Evolutionary conservation across 768 basidiomycete species (phyloP).

Genomic region (Russula virescens): DNA sequence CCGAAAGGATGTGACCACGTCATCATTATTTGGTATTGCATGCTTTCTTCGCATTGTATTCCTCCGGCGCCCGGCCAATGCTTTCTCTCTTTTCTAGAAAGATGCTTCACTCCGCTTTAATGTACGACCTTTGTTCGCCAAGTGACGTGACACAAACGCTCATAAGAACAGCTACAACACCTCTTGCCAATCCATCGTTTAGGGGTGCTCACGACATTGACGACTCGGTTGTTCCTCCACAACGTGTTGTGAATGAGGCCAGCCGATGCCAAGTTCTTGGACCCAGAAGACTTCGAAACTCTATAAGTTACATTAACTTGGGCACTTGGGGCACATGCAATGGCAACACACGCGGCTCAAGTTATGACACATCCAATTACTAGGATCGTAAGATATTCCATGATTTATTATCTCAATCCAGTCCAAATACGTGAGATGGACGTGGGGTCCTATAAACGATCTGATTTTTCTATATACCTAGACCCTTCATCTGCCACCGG

Average conservation of each 20-base stretch:
- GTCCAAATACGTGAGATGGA: conserved; percentile 16
- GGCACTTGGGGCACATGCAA: conserved; percentile 1
- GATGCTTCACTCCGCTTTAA: neutral
- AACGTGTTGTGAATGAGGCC: conserved; percentile 24
- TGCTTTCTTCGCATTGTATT: conserved; percentile 3
- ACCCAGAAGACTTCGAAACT: neutral
- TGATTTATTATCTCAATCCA: conserved; percentile 7
- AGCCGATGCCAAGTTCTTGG: conserved; percentile 13
- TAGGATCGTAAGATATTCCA: conserved; percentile 2
- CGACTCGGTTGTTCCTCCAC: neutral
- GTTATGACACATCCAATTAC: conserved; percentile 13
- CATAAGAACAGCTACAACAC: neutral
- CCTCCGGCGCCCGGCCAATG: no score
- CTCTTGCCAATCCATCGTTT: conserved; percentile 1
- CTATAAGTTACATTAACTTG: conserved; percentile 17
- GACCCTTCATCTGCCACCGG: neutral
- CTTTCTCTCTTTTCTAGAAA: neutral
- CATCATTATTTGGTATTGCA: conserved; percentile 8
- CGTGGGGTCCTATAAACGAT: conserved; percentile 13
- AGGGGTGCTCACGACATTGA: neutral
- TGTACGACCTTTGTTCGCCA: neutral
- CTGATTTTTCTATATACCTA: neutral
- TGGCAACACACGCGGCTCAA: conserved; percentile 13
- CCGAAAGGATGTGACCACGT: conserved; percentile 9
- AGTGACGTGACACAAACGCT: conserved; percentile 9